Percentiles rank a stretch among this genome's conserved stretches.
Evolutionary conservation across 352 stramenopile species (phyloP).

Genomic region (Pythium dissimile): DNA sequence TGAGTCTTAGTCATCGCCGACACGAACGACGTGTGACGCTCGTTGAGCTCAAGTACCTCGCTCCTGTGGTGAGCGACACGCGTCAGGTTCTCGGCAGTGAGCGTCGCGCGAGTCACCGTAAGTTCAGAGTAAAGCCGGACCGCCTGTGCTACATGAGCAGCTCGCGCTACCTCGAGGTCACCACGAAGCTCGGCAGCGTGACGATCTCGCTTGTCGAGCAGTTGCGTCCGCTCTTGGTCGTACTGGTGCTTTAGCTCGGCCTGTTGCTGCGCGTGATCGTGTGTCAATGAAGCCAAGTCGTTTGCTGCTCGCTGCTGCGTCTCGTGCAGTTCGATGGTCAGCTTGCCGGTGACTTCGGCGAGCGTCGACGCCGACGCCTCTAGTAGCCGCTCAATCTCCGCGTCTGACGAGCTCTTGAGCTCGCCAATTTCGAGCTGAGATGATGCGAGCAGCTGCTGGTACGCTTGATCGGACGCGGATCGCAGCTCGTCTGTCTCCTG

Average conservation of each 20-base stretch:
- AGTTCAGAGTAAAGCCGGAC: constrained; percentile 1
- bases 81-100: neutral
- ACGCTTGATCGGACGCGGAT: constrained; percentile 12
- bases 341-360: constrained; percentile 16
- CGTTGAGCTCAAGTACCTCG: neutral
- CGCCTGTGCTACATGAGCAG: too few species aligned
- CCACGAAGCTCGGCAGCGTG: too few species aligned
- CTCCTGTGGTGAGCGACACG: neutral
- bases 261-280: too few species aligned
- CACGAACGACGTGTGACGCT: neutral
- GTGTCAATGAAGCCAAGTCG: neutral
- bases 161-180: too few species aligned
- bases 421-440: constrained; percentile 25
- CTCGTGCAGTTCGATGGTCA: constrained; percentile 11
- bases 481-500: constrained; percentile 1
- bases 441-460: constrained; percentile 13
- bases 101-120: neutral
- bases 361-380: constrained; percentile 13
- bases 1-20: neutral
- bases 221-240: too few species aligned
- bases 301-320: constrained; percentile 1
- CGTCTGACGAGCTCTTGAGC: constrained; percentile 15
- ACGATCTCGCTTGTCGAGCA: too few species aligned
- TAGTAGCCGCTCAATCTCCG: constrained; percentile 19
- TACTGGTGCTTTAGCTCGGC: too few species aligned